These are phyloP conservation scores for Tubosaeta sp. DNA, from an alignment of 768 basidiomycete species.

Conservation along the genomic window DNA sequence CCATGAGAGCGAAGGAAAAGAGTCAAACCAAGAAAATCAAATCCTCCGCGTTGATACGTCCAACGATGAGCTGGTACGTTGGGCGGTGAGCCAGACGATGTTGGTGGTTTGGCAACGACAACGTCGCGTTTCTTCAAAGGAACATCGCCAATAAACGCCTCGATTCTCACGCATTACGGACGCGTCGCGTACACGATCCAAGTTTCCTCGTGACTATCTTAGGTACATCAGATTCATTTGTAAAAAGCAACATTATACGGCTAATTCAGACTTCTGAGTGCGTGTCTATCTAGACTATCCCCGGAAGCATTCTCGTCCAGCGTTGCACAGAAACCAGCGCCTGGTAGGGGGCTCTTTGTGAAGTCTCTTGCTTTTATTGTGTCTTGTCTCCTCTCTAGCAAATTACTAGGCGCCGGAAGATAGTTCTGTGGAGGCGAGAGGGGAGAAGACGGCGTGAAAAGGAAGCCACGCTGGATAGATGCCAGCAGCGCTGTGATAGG, in stretches of 20 bases:
- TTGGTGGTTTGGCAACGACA: slow-evolving; percentile 1
- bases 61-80: neutral
- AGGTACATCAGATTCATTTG: neutral
- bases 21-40: slow-evolving; percentile 6
- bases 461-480: slow-evolving; percentile 63
- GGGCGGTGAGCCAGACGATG: neutral
- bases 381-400: slow-evolving; percentile 8
- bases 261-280: slow-evolving; percentile 25
- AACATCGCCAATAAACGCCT: slow-evolving; percentile 10
- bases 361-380: neutral
- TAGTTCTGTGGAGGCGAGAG: slow-evolving; percentile 56
- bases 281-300: slow-evolving; percentile 20
- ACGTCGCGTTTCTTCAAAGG: slow-evolving; percentile 1
- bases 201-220: neutral
- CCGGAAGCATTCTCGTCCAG: slow-evolving; percentile 5
- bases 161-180: slow-evolving; percentile 26
- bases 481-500: slow-evolving; percentile 63
- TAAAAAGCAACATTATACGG: neutral
- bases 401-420: slow-evolving; percentile 6
- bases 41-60: neutral
- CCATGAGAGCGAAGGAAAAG: slow-evolving; percentile 30
- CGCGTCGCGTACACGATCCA: slow-evolving; percentile 15
- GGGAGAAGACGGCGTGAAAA: slow-evolving; percentile 60
- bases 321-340: slow-evolving; percentile 7
- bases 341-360: neutral